phyloP scores from a whole-genome alignment of 2,329 filamentous ascomycete genomes.

The Ascochyta clinopodiicola region DNA sequence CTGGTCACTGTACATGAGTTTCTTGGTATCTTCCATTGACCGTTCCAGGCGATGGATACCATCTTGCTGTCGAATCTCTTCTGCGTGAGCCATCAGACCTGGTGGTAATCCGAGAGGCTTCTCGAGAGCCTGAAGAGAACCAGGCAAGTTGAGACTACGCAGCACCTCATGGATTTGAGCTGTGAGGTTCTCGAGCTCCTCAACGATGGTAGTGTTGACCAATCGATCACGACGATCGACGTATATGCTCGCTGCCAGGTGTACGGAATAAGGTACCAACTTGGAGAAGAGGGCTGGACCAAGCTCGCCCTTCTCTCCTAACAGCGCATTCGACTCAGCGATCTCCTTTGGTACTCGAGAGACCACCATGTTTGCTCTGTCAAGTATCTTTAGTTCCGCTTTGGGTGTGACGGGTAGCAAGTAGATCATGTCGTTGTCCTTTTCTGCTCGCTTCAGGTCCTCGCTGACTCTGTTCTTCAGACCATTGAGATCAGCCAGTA shows the following conservation, averaged over 20 bases:
- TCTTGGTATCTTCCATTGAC: conserved; percentile 87
- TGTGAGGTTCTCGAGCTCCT: conserved; percentile 81
- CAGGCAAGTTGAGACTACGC: conserved; percentile 84
- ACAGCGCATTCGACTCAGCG: conserved; percentile 76
- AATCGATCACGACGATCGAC: conserved; percentile 89
- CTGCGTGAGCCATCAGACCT: conserved; percentile 84
- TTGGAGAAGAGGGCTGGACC: conserved; percentile 87
- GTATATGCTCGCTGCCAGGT: conserved; percentile 94
- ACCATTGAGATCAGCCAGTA: conserved; percentile 81
- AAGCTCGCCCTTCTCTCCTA: conserved; percentile 81
- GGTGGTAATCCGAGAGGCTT: conserved; percentile 91
- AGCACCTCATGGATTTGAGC: conserved; percentile 79
- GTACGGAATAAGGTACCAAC: conserved; percentile 93
- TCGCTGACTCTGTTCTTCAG: conserved; percentile 84
- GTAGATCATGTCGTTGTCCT: conserved; percentile 96
- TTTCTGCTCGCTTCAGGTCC: conserved; percentile 89
- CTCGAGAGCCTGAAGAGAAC: conserved; percentile 90
- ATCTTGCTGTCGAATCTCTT: conserved; percentile 91
- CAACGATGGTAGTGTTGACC: conserved; percentile 85
- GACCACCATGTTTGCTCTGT: conserved; percentile 87
- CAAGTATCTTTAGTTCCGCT: conserved; percentile 82
- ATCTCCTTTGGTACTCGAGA: conserved; percentile 82
- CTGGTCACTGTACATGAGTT: conserved; percentile 80
- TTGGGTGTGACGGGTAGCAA: conserved; percentile 86
- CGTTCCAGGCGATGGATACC: conserved; percentile 77